Evolutionary conservation across 2,329 filamentous ascomycete genomes (phyloP), one percentile per base, ranked within the genome.

Genomic region (Pestalotiopsis sp.): DNA sequence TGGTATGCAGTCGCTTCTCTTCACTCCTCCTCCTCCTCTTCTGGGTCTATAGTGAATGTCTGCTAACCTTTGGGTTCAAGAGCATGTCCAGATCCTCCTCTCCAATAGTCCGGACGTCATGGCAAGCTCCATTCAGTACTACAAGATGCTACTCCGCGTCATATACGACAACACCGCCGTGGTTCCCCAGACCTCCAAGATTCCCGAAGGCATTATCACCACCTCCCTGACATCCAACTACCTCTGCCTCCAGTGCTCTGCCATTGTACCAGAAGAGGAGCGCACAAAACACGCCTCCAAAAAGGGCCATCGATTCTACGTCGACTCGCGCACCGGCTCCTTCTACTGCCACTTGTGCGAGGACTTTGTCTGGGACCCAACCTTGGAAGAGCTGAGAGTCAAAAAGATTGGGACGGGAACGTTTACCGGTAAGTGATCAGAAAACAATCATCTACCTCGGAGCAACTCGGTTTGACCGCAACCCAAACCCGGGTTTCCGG

Each of bases 291-390:
- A 95, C 79, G 90, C 90, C 13, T 86, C 85, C 17, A 88, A 90
- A 68, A 93, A 92, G 77, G 84, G 84, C 64, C 93, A 95, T 79
- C 86, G 89, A 65, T 94, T 95, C 74, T 93, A 92, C 76, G 91
- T 95, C 52, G 93, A 96, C 76, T 95, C 93, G 27, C 86, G 90
- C 69, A 91, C 87, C 73, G 93, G 93, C 52, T 87, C 89, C 64
- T 82, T 96, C 6, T 95, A 92, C 80, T 96, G 93, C 79, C 91
- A 94, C 72, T 90, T 93, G 77, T 96, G 93, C 77, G 88, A 92
- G 76, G 93, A 96, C 77, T 90, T 93, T 72, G 91, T 96, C 39
- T 95, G 93, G 86, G 93, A 96, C 73, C 92, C 92, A 5, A 92
- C 91, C 5, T 83, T 96, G 4, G 93, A 96, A 76, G 91, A 92